Conservation (phyloP, 257 asterid genomes). For the Vinca minor region DNA sequence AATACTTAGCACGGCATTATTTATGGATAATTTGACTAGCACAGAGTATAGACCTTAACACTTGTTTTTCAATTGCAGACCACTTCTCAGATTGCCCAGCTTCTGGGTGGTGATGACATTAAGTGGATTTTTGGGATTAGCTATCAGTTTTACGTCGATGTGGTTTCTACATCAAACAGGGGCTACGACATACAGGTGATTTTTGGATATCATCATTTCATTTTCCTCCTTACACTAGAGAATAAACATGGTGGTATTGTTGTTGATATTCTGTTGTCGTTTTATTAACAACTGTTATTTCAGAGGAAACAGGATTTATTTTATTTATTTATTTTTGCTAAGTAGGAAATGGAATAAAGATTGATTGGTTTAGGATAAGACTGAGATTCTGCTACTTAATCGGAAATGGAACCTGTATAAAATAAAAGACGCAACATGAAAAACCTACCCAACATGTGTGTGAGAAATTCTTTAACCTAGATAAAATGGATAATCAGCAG, state of each 20-base stretch:
- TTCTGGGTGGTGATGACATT: conserved; percentile 79
- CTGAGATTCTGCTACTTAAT: not conserved
- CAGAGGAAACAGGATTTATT: not conserved
- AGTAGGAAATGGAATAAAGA: no score
- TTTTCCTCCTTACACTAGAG: not conserved
- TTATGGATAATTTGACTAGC: not conserved
- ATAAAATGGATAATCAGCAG: no score
- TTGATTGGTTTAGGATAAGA: not conserved
- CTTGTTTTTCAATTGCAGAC: conserved; percentile 37
- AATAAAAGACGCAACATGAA: not conserved
- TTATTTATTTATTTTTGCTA: no score
- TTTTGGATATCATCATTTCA: not conserved
- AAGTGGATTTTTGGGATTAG: conserved; percentile 85
- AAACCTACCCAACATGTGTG: not conserved
- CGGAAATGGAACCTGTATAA: not conserved
- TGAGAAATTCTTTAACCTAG: no score
- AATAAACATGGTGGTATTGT: not conserved
- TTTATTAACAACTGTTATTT: not conserved
- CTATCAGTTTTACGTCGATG: conserved; percentile 93
- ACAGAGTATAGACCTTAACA: not conserved
- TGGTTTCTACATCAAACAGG: conserved; percentile 99
- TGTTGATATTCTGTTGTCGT: not conserved
- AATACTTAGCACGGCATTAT: not conserved
- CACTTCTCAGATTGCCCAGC: conserved; percentile 58
- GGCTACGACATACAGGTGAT: conserved; percentile 83